Percentiles rank a stretch among this genome's conserved stretches.
Evolutionary conservation across 208 protist species (phyloP).

Genomic region (Zelonia costaricensis): DNA sequence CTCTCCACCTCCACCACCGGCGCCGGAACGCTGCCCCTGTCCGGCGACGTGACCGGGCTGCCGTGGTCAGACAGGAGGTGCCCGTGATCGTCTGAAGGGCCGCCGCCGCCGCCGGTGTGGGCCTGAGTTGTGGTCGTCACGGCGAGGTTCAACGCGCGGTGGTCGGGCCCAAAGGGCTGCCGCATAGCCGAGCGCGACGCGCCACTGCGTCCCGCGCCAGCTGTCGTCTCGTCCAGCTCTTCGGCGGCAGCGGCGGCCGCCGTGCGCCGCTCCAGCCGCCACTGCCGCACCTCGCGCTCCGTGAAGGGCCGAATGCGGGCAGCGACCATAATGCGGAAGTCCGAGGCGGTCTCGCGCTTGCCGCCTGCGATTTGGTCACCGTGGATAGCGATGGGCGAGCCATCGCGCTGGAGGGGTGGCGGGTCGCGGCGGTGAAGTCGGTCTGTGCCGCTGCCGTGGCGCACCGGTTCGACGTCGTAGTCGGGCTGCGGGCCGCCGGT

Average conservation of each 20-base stretch:
- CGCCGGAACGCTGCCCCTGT: slow-evolving; percentile 8
- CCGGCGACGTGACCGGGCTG: not conserved
- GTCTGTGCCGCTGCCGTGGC: no score
- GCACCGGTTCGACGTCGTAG: no score
- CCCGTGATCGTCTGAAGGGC: no score
- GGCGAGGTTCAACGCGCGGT: slow-evolving; percentile 12
- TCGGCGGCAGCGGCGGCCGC: slow-evolving; percentile 4
- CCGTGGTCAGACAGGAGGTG: no score
- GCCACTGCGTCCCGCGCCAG: not conserved
- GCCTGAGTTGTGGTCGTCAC: not conserved
- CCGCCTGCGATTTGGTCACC: not conserved
- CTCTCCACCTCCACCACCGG: slow-evolving; percentile 58
- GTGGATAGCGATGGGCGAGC: not conserved
- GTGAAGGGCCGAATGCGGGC: slow-evolving; percentile 66
- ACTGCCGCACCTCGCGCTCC: slow-evolving; percentile 35
- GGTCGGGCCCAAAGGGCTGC: slow-evolving; percentile 45
- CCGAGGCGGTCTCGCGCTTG: slow-evolving; percentile 3
- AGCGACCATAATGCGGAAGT: slow-evolving; percentile 60
- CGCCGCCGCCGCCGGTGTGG: no score
- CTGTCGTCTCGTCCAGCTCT: slow-evolving; percentile 3
- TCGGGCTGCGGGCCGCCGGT: no score
- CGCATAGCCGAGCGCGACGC: slow-evolving; percentile 13
- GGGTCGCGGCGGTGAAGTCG: no score
- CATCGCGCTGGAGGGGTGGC: not conserved
- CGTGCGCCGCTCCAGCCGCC: slow-evolving; percentile 23